Evolutionary conservation across 192 early-diverging fungal genomes (phyloP).

Genomic region (Paraglomus occultum): DNA sequence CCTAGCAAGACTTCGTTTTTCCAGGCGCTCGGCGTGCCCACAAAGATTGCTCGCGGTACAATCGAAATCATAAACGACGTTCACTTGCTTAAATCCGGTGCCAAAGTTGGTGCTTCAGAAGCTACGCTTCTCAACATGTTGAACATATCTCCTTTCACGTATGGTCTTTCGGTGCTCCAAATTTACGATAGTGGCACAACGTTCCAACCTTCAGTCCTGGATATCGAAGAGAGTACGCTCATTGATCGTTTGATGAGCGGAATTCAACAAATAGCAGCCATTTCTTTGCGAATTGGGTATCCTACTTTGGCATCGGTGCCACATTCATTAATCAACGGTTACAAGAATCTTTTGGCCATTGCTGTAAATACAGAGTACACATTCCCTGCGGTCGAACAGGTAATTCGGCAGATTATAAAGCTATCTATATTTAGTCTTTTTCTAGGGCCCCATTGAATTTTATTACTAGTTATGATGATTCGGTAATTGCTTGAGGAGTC

Average conservation of each 20-base stretch:
- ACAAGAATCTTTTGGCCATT: constrained; percentile 95
- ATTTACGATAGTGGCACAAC: constrained; percentile 90
- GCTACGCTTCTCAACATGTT: constrained; percentile 99
- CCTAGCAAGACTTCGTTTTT: constrained; percentile 99
- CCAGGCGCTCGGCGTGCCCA: constrained; percentile 99
- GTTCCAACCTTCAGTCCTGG: constrained; percentile 86
- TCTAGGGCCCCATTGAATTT: constrained; percentile 20
- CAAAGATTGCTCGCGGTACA: constrained; percentile 99
- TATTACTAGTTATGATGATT: constrained; percentile 31
- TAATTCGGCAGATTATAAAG: constrained; percentile 28
- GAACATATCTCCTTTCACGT: constrained; percentile 99
- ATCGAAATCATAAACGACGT: constrained; percentile 99
- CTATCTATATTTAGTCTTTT: constrained; percentile 21
- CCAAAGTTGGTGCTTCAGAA: constrained; percentile 97
- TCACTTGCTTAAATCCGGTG: constrained; percentile 83
- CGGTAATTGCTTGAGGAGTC: constrained; percentile 47
- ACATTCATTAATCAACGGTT: constrained; percentile 95
- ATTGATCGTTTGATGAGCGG: constrained; percentile 65
- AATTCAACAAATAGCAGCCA: constrained; percentile 69
- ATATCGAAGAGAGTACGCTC: constrained; percentile 80
- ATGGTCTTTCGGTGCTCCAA: constrained; percentile 92
- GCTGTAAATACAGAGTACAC: constrained; percentile 89
- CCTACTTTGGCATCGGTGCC: constrained; percentile 86
- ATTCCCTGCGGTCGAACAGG: constrained; percentile 83
- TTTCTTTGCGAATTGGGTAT: constrained; percentile 81